phyloP scores from a whole-genome alignment of 176 grass and related monocot species.

The Areca catechu region DNA sequence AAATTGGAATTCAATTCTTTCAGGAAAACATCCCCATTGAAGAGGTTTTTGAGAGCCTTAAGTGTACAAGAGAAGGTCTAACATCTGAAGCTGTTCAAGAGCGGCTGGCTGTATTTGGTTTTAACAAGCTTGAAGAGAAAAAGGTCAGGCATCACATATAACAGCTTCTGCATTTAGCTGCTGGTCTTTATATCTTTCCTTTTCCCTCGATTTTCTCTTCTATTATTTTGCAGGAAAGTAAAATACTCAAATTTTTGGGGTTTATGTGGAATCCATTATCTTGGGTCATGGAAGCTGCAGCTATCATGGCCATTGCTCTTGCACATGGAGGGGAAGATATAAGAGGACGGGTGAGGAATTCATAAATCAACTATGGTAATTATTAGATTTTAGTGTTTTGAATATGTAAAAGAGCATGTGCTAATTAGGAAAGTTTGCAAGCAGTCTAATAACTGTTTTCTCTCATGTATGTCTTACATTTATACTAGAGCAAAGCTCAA shows the following conservation, averaged over 20 bases:
- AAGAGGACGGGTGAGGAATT: slow-evolving; percentile 18
- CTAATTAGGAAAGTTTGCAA: too few relatives aligned
- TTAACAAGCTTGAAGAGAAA: slow-evolving; percentile 68
- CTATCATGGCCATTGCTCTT: slow-evolving; percentile 65
- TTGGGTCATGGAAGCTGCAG: slow-evolving; percentile 68
- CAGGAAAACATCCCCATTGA: slow-evolving; percentile 53
- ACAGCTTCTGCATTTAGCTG: too few relatives aligned
- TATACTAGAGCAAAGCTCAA: too few relatives aligned
- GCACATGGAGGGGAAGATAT: slow-evolving; percentile 27
- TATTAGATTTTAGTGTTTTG: too few relatives aligned
- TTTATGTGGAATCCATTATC: slow-evolving; percentile 82
- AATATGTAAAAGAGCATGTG: too few relatives aligned
- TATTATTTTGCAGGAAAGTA: slow-evolving; percentile 41
- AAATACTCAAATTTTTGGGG: slow-evolving; percentile 64
- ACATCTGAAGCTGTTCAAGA: slow-evolving; percentile 27
- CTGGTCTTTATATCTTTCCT: too few relatives aligned
- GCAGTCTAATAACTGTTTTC: too few relatives aligned
- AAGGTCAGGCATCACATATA: slow-evolving; percentile 3
- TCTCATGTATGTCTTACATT: too few relatives aligned
- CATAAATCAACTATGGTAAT: too few relatives aligned
- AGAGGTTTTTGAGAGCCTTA: slow-evolving; percentile 48
- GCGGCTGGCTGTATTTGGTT: slow-evolving; percentile 35
- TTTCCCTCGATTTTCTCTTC: too few relatives aligned
- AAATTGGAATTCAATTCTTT: neutral
- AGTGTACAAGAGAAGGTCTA: slow-evolving; percentile 45